Percentiles rank a stretch among this genome's conserved stretches.
phyloP scores from a whole-genome alignment of 2,329 filamentous ascomycete species.

The Clonostachys solani region DNA sequence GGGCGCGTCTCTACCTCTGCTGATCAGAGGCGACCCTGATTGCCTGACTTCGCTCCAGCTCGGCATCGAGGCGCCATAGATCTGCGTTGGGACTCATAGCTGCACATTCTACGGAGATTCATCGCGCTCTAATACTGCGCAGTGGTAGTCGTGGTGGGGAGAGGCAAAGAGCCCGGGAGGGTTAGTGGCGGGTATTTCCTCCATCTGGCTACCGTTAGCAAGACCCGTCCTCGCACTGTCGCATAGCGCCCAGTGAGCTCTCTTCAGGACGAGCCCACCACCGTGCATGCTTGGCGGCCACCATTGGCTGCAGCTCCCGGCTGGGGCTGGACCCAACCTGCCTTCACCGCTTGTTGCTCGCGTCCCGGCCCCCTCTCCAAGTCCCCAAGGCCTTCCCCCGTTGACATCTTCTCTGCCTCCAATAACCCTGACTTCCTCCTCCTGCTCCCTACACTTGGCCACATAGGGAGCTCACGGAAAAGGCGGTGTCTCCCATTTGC shows the following conservation, averaged over 20 bases:
- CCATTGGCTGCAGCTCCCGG: slow-evolving; percentile 27
- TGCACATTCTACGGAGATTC: too few relatives aligned
- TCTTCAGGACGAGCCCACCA: slow-evolving; percentile 4
- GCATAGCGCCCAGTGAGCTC: background rate
- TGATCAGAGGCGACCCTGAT: too few relatives aligned
- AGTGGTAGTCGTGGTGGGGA: too few relatives aligned
- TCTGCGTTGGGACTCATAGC: too few relatives aligned
- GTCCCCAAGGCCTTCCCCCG: background rate
- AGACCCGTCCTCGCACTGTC: too few relatives aligned
- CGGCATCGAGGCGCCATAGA: too few relatives aligned
- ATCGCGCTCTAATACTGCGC: too few relatives aligned
- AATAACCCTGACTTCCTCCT: slow-evolving; percentile 2
- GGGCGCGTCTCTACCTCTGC: too few relatives aligned
- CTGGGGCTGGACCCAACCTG: slow-evolving; percentile 18
- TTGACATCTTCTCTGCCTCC: background rate
- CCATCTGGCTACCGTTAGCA: too few relatives aligned
- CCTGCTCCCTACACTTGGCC: slow-evolving; percentile 16
- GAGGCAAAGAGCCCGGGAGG: too few relatives aligned
- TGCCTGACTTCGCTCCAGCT: too few relatives aligned
- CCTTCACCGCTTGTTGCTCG: slow-evolving; percentile 2
- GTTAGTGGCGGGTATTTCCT: too few relatives aligned
- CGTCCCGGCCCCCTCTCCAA: slow-evolving; percentile 1
- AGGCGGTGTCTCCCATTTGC: slow-evolving; percentile 37
- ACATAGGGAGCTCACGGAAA: slow-evolving; percentile 22
- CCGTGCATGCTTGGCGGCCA: slow-evolving; percentile 12